A percentile compares a stretch with the other conserved stretches of the same genome.
These are phyloP conservation scores for Drosera spatulata DNA, from an alignment of 179 eudicot genomes.

Conservation along the genomic window DNA sequence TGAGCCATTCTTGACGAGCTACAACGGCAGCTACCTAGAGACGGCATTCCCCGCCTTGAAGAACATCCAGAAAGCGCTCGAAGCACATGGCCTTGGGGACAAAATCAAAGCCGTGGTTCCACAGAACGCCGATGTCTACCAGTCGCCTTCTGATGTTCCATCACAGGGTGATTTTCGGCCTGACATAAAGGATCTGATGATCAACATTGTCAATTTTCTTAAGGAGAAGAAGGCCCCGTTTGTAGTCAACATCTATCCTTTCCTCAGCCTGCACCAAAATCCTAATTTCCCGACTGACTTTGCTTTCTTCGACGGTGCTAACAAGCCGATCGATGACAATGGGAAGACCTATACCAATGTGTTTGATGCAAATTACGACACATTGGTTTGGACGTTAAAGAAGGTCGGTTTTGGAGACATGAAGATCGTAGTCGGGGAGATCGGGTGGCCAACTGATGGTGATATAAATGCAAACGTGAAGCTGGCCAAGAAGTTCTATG, in stretches of 20 bases:
- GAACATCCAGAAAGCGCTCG: constrained; percentile 68
- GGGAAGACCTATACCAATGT: constrained; percentile 31
- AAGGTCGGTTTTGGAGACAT: constrained; percentile 35
- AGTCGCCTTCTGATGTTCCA: constrained; percentile 32
- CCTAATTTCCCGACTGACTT: constrained; percentile 31
- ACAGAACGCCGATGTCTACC: constrained; percentile 76
- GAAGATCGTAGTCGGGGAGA: constrained; percentile 42
- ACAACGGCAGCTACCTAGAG: constrained; percentile 40
- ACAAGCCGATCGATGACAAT: constrained; percentile 33
- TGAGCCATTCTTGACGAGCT: constrained; percentile 66
- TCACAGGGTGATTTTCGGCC: constrained; percentile 55
- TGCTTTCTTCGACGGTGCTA: constrained; percentile 51
- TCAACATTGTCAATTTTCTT: constrained; percentile 32
- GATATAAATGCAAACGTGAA: constrained; percentile 16
- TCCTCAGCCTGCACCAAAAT: constrained; percentile 45
- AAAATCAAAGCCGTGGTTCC: constrained; percentile 62
- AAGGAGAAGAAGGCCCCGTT: constrained; percentile 36
- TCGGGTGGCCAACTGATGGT: constrained; percentile 29
- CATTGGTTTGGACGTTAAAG: constrained; percentile 43
- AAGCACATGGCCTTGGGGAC: constrained; percentile 39
- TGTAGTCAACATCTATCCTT: constrained; percentile 81
- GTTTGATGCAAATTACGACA: constrained; percentile 64
- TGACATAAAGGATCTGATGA: constrained; percentile 47
- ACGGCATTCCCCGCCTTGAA: constrained; percentile 52
- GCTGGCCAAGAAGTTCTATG: constrained; percentile 44